Percentiles rank a stretch among this genome's conserved stretches.
Evolutionary conservation across 495 filamentous ascomycete genomes (phyloP).

Genomic region (Trichoderma parareesei): DNA sequence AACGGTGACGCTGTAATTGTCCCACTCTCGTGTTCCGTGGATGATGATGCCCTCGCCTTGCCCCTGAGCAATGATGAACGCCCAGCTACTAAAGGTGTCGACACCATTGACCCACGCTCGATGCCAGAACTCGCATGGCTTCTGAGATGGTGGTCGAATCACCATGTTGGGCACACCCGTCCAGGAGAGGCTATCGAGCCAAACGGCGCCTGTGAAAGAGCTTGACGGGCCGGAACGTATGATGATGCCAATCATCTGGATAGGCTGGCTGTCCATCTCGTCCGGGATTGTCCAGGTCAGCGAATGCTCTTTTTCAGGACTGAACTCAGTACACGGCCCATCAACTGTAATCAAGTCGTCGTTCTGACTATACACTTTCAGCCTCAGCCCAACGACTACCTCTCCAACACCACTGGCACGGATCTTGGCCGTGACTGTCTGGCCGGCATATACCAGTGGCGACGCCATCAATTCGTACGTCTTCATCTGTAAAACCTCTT

Average conservation of each 20-base stretch:
- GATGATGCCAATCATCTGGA: slow-evolving; percentile 21
- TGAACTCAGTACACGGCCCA: background rate
- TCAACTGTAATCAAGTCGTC: slow-evolving; percentile 15
- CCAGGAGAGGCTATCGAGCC: slow-evolving; percentile 20
- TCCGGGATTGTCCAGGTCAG: slow-evolving; percentile 20
- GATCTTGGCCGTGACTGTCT: slow-evolving; percentile 16
- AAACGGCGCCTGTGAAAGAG: slow-evolving; percentile 16
- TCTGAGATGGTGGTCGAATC: slow-evolving; percentile 6
- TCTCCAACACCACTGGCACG: background rate
- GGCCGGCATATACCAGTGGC: slow-evolving; percentile 24
- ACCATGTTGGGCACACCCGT: slow-evolving; percentile 18
- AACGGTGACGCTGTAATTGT: slow-evolving; percentile 18
- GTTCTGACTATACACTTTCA: slow-evolving; percentile 17
- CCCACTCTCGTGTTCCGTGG: slow-evolving; percentile 26
- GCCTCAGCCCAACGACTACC: slow-evolving; percentile 9
- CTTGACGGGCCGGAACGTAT: background rate
- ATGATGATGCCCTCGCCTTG: slow-evolving; percentile 20
- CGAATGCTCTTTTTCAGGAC: background rate
- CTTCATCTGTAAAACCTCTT: slow-evolving; percentile 14
- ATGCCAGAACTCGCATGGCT: slow-evolving; percentile 17
- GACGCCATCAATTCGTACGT: slow-evolving; percentile 21
- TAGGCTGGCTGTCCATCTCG: slow-evolving; percentile 17
- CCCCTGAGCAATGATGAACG: slow-evolving; percentile 21
- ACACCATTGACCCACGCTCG: slow-evolving; percentile 22
- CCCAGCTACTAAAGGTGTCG: slow-evolving; percentile 16